A percentile compares a stretch with the other conserved stretches of the same genome.
Conservation (phyloP, 2,329 filamentous ascomycete genomes). For the Magnaporthiopsis rhizophila region DNA sequence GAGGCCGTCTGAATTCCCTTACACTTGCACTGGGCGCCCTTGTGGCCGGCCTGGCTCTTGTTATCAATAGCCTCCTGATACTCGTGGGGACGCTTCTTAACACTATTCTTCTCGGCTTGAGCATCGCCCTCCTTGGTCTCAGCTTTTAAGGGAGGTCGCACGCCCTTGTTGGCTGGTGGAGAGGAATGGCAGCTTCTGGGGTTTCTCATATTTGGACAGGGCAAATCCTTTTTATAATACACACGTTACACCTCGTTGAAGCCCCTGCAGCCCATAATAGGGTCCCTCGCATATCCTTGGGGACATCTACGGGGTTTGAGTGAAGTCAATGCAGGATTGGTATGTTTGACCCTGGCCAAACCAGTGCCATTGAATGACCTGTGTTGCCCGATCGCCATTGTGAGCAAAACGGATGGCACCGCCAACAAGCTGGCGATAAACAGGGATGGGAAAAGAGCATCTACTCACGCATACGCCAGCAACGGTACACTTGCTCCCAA, state of each 20-base stretch:
- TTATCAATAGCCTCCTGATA: not conserved
- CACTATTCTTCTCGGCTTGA: not conserved
- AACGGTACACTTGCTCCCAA: conserved; percentile 18
- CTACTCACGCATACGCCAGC: conserved; percentile 21
- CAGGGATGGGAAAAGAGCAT: not conserved
- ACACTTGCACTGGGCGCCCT: not conserved
- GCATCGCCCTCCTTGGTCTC: not conserved
- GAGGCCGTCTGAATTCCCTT: not conserved
- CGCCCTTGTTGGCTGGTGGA: no score
- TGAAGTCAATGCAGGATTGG: conserved; percentile 54
- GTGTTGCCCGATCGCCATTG: not conserved
- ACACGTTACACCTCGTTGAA: no score
- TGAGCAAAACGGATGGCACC: conserved; percentile 5
- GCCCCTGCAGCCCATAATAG: no score
- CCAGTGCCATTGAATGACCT: conserved; percentile 56
- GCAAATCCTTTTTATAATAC: no score
- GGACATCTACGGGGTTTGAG: not conserved
- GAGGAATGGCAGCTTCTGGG: no score
- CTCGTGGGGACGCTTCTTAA: not conserved
- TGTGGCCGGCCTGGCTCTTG: not conserved
- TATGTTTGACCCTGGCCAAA: conserved; percentile 52
- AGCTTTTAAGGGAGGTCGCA: not conserved
- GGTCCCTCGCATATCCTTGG: no score
- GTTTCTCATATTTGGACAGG: no score
- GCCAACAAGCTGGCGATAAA: not conserved